These are phyloP conservation scores for Colletotrichum plurivorum DNA, from an alignment of 2,329 filamentous ascomycete species.

Conservation along the genomic window DNA sequence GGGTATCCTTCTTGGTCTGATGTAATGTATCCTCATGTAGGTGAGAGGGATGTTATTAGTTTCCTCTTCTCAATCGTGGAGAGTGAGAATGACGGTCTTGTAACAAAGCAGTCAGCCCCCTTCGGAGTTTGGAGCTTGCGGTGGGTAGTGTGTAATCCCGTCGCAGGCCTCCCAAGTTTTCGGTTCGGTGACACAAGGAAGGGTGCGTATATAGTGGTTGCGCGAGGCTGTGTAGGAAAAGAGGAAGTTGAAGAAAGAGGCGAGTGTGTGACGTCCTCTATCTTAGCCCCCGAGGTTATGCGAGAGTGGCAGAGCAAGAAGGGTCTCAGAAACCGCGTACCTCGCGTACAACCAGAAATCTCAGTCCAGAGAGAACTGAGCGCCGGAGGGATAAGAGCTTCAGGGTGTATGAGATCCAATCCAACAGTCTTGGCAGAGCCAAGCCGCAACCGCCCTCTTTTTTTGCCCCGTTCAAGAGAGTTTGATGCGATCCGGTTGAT, in stretches of 20 bases:
- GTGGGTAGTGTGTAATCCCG: neutral
- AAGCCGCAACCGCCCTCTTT: slow-evolving; percentile 19
- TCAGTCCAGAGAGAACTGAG: too few relatives aligned
- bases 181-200: slow-evolving; percentile 7
- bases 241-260: slow-evolving; percentile 18
- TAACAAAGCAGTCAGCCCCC: neutral
- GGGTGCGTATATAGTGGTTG: slow-evolving; percentile 19
- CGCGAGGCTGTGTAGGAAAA: neutral
- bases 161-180: neutral
- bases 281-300: neutral
- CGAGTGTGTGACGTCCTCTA: neutral
- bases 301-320: slow-evolving; percentile 20
- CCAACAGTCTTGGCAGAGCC: slow-evolving; percentile 14
- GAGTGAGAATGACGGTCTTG: neutral
- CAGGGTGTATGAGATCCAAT: neutral
- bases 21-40: slow-evolving; percentile 17
- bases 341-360: slow-evolving; percentile 13
- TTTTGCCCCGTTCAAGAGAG: slow-evolving; percentile 31
- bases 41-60: too few relatives aligned
- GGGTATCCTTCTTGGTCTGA: neutral
- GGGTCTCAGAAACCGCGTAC: slow-evolving; percentile 13
- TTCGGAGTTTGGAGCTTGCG: neutral
- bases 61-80: too few relatives aligned
- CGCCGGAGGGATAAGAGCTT: slow-evolving; percentile 1
- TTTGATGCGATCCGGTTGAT: neutral